phyloP scores from a whole-genome alignment of 2,329 filamentous ascomycete genomes.

The Apiospora kogelbergensis region DNA sequence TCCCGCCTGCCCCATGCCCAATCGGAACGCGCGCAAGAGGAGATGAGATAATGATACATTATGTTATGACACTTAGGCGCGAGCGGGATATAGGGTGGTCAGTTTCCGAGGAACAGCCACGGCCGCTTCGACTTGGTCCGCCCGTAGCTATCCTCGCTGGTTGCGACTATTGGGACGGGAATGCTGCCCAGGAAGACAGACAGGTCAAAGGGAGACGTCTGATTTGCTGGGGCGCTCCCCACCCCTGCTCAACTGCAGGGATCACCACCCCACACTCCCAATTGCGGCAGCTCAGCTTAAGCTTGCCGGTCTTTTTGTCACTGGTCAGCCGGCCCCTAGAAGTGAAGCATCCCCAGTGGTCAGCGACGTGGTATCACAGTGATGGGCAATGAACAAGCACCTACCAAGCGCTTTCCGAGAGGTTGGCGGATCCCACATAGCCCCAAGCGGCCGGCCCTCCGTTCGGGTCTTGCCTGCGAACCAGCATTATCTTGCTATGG shows the following conservation, averaged over 20 bases:
- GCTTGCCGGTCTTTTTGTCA: conserved; percentile 63
- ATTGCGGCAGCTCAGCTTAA: conserved; percentile 82
- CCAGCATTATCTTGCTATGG: conserved; percentile 78
- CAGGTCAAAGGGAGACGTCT: conserved; percentile 10
- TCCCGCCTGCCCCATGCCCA: background rate
- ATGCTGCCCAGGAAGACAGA: conserved; percentile 36
- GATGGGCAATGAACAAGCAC: conserved; percentile 28
- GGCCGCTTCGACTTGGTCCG: conserved; percentile 25
- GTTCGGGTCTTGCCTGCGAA: conserved; percentile 31
- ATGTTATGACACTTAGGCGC: background rate
- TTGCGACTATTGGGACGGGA: conserved; percentile 44
- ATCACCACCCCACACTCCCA: conserved; percentile 94
- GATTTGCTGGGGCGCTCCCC: conserved; percentile 13
- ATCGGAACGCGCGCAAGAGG: background rate
- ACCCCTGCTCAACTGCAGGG: conserved; percentile 42
- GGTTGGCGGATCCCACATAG: conserved; percentile 88
- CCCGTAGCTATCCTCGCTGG: conserved; percentile 30
- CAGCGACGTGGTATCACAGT: conserved; percentile 4
- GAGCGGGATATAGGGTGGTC: conserved; percentile 7
- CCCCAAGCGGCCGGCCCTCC: conserved; percentile 59
- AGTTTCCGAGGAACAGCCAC: conserved; percentile 31
- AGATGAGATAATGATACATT: background rate
- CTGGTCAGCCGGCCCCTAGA: conserved; percentile 74
- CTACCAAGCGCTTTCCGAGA: conserved; percentile 91
- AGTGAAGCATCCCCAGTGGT: conserved; percentile 7